These are phyloP conservation scores for Penicillium longicatenatum DNA, from an alignment of 495 filamentous ascomycete species.

Conservation along the genomic window DNA sequence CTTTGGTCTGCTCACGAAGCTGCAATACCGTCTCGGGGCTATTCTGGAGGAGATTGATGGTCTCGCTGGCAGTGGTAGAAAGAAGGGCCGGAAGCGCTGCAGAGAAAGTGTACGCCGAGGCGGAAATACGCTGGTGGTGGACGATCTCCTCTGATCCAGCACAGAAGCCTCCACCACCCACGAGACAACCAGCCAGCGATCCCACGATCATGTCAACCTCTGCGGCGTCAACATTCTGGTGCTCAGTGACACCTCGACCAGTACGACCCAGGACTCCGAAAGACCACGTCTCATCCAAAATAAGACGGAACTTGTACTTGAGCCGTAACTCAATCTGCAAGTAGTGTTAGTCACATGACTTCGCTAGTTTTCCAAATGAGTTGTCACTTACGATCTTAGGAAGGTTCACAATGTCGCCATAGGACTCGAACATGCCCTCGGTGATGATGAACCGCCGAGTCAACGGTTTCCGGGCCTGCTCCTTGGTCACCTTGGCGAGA, in stretches of 20 bases:
- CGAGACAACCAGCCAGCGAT: conserved; percentile 84
- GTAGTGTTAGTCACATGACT: not conserved
- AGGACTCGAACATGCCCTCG: conserved; percentile 89
- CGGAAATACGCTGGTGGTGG: conserved; percentile 91
- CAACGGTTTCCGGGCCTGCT: conserved; percentile 83
- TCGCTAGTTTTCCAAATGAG: not conserved
- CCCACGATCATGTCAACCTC: conserved; percentile 96
- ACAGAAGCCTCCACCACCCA: conserved; percentile 94
- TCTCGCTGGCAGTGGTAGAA: conserved; percentile 91
- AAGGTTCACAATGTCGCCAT: conserved; percentile 82
- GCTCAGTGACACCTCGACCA: conserved; percentile 89
- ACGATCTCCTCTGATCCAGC: conserved; percentile 86
- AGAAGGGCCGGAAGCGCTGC: conserved; percentile 92
- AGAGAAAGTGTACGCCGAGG: conserved; percentile 89
- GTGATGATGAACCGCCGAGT: conserved; percentile 96
- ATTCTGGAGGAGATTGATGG: conserved; percentile 78
- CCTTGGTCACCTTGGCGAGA: conserved; percentile 79
- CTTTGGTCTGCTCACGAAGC: conserved; percentile 78
- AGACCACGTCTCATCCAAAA: conserved; percentile 95
- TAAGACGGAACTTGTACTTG: conserved; percentile 95
- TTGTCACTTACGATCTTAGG: conserved; percentile 71
- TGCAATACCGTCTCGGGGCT: conserved; percentile 74
- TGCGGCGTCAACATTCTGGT: conserved; percentile 88
- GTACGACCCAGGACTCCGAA: conserved; percentile 92
- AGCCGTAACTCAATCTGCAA: conserved; percentile 82